Conservation (phyloP, 805 yeast genomes). For the Kuraishia hungarica region DNA sequence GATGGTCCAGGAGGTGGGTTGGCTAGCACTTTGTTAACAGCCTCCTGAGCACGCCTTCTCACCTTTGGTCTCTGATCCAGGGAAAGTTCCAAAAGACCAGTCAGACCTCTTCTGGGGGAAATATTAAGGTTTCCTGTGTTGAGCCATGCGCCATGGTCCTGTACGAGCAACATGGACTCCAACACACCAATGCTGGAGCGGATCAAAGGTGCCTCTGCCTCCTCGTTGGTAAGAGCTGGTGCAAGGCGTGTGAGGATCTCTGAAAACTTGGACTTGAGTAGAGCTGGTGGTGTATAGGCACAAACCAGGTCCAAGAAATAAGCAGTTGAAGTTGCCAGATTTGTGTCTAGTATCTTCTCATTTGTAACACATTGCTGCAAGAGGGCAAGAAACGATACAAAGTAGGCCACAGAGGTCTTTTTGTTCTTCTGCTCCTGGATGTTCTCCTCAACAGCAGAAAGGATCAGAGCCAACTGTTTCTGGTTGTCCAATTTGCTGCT, state of each 20-base stretch:
- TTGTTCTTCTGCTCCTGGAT: conserved; percentile 57
- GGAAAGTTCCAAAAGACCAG: conserved; percentile 69
- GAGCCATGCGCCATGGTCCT: conserved; percentile 75
- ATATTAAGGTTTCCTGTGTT: conserved; percentile 37
- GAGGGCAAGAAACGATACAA: conserved; percentile 74
- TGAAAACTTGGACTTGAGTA: conserved; percentile 67
- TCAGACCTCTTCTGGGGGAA: conserved; percentile 76
- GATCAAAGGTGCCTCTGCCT: conserved; percentile 71
- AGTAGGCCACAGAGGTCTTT: conserved; percentile 69
- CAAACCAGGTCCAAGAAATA: conserved; percentile 76
- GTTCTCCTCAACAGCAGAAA: conserved; percentile 87
- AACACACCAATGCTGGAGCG: conserved; percentile 81
- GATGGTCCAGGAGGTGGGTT: conserved; percentile 73
- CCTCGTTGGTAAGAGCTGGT: conserved; percentile 62
- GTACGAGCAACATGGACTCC: conserved; percentile 71
- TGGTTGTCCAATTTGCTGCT: conserved; percentile 82
- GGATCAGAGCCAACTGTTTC: conserved; percentile 72
- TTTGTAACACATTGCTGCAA: conserved; percentile 63
- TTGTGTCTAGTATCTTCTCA: conserved; percentile 45
- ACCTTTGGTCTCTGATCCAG: conserved; percentile 91
- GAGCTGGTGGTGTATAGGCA: conserved; percentile 61
- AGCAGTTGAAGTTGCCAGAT: conserved; percentile 65
- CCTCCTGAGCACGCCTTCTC: conserved; percentile 89
- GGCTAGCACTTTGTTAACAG: conserved; percentile 55
- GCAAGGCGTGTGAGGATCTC: conserved; percentile 76